phyloP scores from a whole-genome alignment of 2,329 filamentous ascomycete species.

The Fulvia fulva region DNA sequence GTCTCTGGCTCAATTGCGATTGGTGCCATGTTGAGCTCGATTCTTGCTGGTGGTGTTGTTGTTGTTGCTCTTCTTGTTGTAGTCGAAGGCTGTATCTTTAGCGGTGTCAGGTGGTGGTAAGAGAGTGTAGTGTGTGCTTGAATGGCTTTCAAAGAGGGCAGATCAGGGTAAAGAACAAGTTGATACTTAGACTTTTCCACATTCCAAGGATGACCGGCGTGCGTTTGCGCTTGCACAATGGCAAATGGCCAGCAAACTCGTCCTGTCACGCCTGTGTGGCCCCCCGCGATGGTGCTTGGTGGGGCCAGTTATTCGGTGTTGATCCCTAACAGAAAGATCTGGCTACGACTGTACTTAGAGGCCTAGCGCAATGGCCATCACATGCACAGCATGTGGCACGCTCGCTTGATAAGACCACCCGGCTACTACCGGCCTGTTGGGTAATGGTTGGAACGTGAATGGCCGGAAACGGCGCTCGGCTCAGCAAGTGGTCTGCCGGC shows the following conservation, averaged over 20 bases:
- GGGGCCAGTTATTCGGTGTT: background rate
- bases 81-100: background rate
- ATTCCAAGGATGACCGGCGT: constrained; percentile 4
- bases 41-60: background rate
- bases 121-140: background rate
- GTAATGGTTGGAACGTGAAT: background rate
- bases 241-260: background rate
- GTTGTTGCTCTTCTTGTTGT: no score
- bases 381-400: background rate
- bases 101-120: background rate
- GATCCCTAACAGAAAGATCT: constrained; percentile 6
- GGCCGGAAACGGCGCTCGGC: background rate
- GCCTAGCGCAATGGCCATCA: constrained; percentile 3
- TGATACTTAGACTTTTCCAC: constrained; percentile 12
- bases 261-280: no score
- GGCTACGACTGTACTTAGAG: constrained; percentile 18
- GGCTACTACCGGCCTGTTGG: background rate
- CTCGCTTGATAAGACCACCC: background rate
- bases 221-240: background rate
- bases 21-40: constrained; percentile 33
- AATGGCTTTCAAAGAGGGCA: background rate
- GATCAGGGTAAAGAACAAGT: background rate
- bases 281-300: background rate
- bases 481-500: background rate
- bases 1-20: constrained; percentile 31